Conservation (phyloP, 805 yeast species). For the Zygosaccharomyces rouxii region DNA sequence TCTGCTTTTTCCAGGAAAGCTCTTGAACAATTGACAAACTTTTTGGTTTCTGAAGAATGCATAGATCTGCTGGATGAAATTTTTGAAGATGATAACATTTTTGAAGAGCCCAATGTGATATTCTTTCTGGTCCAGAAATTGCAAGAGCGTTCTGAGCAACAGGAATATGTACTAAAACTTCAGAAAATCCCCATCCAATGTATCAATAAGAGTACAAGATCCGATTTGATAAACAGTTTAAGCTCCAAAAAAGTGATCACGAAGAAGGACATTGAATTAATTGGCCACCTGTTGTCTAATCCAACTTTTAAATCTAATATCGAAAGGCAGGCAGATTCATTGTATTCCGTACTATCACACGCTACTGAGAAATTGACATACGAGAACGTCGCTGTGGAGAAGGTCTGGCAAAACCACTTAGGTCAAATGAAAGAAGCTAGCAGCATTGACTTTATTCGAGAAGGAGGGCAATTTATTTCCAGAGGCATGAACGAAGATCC, state of each 20-base stretch:
- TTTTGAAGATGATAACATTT: conserved; percentile 39
- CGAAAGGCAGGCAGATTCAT: conserved; percentile 36
- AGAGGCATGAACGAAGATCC: conserved; percentile 1
- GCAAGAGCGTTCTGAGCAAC: conserved; percentile 8
- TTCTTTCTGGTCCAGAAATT: conserved; percentile 28
- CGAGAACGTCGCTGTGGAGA: conserved; percentile 31
- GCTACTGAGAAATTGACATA: conserved; percentile 11
- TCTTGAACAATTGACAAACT: conserved; percentile 30
- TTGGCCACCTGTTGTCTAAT: conserved; percentile 41
- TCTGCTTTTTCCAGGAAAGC: conserved; percentile 31
- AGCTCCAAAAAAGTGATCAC: conserved; percentile 8
- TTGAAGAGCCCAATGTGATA: conserved; percentile 45
- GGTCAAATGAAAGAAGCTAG: conserved; percentile 37
- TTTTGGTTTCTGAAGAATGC: conserved; percentile 28
- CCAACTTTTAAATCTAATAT: conserved; percentile 53
- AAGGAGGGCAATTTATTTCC: conserved; percentile 1
- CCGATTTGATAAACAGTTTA: conserved; percentile 24
- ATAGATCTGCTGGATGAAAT: conserved; percentile 22
- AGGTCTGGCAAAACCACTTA: conserved; percentile 40
- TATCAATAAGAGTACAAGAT: conserved; percentile 36
- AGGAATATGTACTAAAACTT: conserved; percentile 9
- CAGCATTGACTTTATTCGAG: conserved; percentile 15
- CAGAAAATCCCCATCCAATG: conserved; percentile 48
- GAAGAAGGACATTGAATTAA: conserved; percentile 16
- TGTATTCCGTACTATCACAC: conserved; percentile 17